Evolutionary conservation across 2,329 filamentous ascomycete genomes (phyloP).

Genomic region (Teratosphaeria nubilosa): DNA sequence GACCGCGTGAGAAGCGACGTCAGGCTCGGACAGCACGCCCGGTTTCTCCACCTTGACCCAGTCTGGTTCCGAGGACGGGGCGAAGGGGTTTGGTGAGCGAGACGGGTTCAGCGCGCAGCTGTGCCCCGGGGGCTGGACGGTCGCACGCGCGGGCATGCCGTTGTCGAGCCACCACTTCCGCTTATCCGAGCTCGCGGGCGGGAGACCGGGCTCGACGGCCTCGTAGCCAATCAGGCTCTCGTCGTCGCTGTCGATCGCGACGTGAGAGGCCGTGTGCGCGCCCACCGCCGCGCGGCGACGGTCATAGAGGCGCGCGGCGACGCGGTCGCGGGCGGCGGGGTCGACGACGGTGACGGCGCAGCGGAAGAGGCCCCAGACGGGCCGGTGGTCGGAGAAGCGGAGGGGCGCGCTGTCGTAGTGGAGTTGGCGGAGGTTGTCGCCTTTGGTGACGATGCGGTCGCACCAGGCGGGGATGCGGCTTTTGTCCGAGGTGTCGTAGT

Average conservation of each 20-base stretch:
- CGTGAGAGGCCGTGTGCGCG: conserved; percentile 44
- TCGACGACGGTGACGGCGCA: conserved; percentile 75
- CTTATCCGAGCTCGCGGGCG: conserved; percentile 51
- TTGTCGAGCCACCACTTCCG: conserved; percentile 58
- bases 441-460: conserved; percentile 82
- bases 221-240: conserved; percentile 76
- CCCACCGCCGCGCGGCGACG: conserved; percentile 57
- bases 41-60: conserved; percentile 54
- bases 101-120: conserved; percentile 60
- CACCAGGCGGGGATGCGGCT: conserved; percentile 94
- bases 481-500: conserved; percentile 92
- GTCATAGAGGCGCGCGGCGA: conserved; percentile 66
- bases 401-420: conserved; percentile 75
- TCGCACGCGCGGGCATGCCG: conserved; percentile 63
- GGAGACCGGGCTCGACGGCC: conserved; percentile 66
- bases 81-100: conserved; percentile 73
- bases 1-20: too few species aligned
- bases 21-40: conserved; percentile 7
- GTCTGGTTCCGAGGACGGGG: conserved; percentile 62
- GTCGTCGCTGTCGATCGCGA: conserved; percentile 56
- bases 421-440: conserved; percentile 68
- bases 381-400: conserved; percentile 89
- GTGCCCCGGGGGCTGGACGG: conserved; percentile 54
- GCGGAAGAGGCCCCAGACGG: conserved; percentile 82
- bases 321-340: conserved; percentile 58